phyloP scores from a whole-genome alignment of 2,329 filamentous ascomycete genomes.

The Pseudonectria buxi region DNA sequence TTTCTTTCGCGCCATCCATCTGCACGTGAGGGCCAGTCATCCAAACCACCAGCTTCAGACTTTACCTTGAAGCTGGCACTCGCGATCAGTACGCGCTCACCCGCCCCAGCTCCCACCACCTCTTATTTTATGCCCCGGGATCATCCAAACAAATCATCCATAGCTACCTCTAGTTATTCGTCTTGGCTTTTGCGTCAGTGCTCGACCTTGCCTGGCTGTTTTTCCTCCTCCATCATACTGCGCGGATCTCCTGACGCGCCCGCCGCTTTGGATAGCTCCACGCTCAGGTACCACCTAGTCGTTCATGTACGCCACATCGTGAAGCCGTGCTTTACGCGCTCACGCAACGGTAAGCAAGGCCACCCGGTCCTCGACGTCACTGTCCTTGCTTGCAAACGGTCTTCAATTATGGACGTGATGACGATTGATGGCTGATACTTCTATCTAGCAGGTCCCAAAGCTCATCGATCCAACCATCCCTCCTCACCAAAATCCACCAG shows the following conservation, averaged over 20 bases:
- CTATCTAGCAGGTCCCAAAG: neutral
- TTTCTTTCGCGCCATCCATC: conserved; percentile 16
- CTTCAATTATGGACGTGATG: neutral
- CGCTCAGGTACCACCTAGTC: conserved; percentile 16
- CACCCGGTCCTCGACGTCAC: conserved; percentile 2
- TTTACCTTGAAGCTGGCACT: conserved; percentile 7
- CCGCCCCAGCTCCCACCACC: neutral
- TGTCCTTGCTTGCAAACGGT: neutral
- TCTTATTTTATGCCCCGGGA: conserved; percentile 3
- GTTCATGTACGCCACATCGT: conserved; percentile 20
- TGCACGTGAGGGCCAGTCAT: conserved; percentile 17
- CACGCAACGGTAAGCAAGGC: conserved; percentile 14
- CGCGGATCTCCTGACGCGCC: conserved; percentile 12
- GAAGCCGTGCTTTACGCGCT: conserved; percentile 17
- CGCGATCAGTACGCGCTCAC: conserved; percentile 19
- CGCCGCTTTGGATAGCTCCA: conserved; percentile 18
- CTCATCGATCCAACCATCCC: neutral
- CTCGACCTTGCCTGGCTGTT: neutral
- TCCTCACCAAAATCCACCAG: neutral
- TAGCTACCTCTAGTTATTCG: too few species aligned
- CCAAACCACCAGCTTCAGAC: conserved; percentile 11
- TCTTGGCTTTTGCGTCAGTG: too few species aligned
- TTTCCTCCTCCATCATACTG: neutral
- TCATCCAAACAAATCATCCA: too few species aligned
- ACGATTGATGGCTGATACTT: neutral